Percentiles rank a stretch among this genome's conserved stretches.
phyloP scores from a whole-genome alignment of 2,329 filamentous ascomycete genomes.

The Monosporascus cannonballus region DNA sequence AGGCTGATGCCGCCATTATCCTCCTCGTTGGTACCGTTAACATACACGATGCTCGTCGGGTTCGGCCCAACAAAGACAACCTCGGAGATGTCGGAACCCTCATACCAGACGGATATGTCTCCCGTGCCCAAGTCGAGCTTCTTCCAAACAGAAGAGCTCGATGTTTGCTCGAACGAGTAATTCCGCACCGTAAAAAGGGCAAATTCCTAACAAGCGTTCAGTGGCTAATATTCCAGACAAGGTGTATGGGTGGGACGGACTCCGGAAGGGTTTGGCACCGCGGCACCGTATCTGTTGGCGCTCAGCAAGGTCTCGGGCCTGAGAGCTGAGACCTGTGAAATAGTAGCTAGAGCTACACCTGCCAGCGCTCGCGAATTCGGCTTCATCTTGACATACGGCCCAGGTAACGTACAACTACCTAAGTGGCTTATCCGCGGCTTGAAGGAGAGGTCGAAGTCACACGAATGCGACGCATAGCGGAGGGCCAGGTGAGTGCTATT shows the following conservation, averaged over 20 bases:
- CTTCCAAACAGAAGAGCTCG: slow-evolving; percentile 31
- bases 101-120: slow-evolving; percentile 44
- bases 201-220: slow-evolving; percentile 27
- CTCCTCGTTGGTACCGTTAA: slow-evolving; percentile 42
- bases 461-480: background rate
- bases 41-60: slow-evolving; percentile 39
- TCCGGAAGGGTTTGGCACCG: slow-evolving; percentile 26
- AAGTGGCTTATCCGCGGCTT: background rate
- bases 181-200: slow-evolving; percentile 45
- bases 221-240: slow-evolving; percentile 1
- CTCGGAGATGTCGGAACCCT: slow-evolving; percentile 49
- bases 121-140: slow-evolving; percentile 49
- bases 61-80: slow-evolving; percentile 49
- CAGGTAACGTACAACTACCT: background rate
- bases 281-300: slow-evolving; percentile 26
- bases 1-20: slow-evolving; percentile 33
- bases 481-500: background rate
- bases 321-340: slow-evolving; percentile 22
- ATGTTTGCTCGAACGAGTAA: slow-evolving; percentile 47
- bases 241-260: slow-evolving; percentile 14
- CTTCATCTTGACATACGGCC: slow-evolving; percentile 6
- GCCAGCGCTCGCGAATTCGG: slow-evolving; percentile 21
- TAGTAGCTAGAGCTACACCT: slow-evolving; percentile 18
- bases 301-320: slow-evolving; percentile 26
- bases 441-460: background rate